Base-by-base conservation (phyloP, 345 rosid genomes). In the Moricandia moricandioides region DNA sequence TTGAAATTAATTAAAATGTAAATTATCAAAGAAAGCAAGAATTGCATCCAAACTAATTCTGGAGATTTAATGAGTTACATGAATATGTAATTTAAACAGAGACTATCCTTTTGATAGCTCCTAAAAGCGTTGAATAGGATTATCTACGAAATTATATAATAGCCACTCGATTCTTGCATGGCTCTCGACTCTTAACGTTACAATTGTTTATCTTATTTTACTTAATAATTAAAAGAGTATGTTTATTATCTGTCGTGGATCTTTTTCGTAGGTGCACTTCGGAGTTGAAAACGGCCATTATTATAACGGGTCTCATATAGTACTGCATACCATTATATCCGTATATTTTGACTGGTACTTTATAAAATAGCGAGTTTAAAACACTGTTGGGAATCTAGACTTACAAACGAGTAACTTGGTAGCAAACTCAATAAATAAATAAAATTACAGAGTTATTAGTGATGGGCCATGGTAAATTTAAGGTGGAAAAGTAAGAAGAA, bases 21-120 rank as follows among this genome's bases (percentile, higher is more conserved):
- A 40, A 40, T 29, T 43, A 8, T 55, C 54, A 30, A 37, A 30
- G 21, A 31, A 26, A 65, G 8, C 8, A 56, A 56, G n/a, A 8
- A 37, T 39, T 64, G 16, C 8, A 40, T 6, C 9, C 18, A 40
- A 21, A 14, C 47, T 55, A 65, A n/a, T 18, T 30, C 79, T 78
- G 64, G 61, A 81, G 33, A 33, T 57, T 57, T 21, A 70, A 64
- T 77, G 61, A 56, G 21, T 57, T 77, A 45, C 67, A 77, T 40
- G 54, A 70, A 71, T 70, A 65, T 70, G 45, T 64, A 56, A 64
- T 70, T 71, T 66, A 45, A 14, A 62, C 31, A 52, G 77, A 89
- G 88, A 80, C 88, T 86, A 79, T 82, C 68, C 59, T 66, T 70
- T 70, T 70, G 75, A 62, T 70, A 77, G 52, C 80, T 70, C 80